These are phyloP conservation scores for Hymenoscyphus linearis DNA, from an alignment of 2,329 filamentous ascomycete species.

Conservation along the genomic window DNA sequence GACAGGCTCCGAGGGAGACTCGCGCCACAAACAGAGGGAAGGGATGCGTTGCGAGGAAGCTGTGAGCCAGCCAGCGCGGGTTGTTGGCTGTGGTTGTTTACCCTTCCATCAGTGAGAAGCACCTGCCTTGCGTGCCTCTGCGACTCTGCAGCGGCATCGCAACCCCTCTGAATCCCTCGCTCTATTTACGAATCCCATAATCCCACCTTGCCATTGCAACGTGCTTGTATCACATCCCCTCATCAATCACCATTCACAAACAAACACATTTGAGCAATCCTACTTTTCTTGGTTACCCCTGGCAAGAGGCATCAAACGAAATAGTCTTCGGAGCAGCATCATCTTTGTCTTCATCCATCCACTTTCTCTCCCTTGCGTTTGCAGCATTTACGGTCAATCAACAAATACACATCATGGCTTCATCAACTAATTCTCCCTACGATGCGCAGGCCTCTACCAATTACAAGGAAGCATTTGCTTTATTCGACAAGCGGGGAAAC, in stretches of 20 bases:
- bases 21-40: slow-evolving; percentile 7
- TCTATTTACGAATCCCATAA: background rate
- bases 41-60: background rate
- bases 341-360: slow-evolving; percentile 32
- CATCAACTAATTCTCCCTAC: slow-evolving; percentile 25
- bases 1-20: background rate
- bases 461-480: slow-evolving; percentile 99
- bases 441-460: slow-evolving; percentile 71
- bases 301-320: background rate
- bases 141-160: background rate
- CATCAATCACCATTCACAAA: slow-evolving; percentile 9
- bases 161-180: background rate
- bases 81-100: background rate
- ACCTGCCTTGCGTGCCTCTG: background rate
- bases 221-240: background rate
- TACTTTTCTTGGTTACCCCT: slow-evolving; percentile 5
- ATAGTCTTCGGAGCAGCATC: slow-evolving; percentile 36
- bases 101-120: background rate
- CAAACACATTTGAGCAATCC: slow-evolving; percentile 5
- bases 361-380: slow-evolving; percentile 2
- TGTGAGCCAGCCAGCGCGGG: background rate
- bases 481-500: slow-evolving; percentile 99
- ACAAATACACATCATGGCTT: slow-evolving; percentile 2
- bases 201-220: background rate
- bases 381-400: background rate